phyloP scores from a whole-genome alignment of 2,329 filamentous ascomycete genomes.

The Hypoxylon sp. region DNA sequence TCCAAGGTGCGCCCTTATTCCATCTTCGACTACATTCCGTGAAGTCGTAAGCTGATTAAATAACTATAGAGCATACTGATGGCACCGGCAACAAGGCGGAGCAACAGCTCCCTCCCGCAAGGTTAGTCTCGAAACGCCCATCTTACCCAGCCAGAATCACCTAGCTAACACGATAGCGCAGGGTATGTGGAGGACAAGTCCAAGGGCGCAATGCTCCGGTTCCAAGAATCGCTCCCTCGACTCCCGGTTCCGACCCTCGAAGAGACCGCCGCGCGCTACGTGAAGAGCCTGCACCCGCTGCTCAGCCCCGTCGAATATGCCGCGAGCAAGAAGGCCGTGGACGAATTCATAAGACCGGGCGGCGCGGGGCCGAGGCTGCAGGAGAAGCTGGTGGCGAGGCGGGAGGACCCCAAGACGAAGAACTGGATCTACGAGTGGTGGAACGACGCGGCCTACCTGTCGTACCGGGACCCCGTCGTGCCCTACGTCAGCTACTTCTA shows the following conservation, averaged over 20 bases:
- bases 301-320: slow-evolving; percentile 76
- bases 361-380: slow-evolving; percentile 86
- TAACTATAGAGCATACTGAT: slow-evolving; percentile 56
- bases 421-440: slow-evolving; percentile 99
- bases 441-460: slow-evolving; percentile 94
- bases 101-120: slow-evolving; percentile 68
- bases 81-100: slow-evolving; percentile 65
- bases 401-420: slow-evolving; percentile 82
- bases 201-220: slow-evolving; percentile 85
- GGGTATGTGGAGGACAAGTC: slow-evolving; percentile 84
- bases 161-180: slow-evolving; percentile 50
- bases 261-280: slow-evolving; percentile 82
- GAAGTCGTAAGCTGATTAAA: slow-evolving; percentile 31
- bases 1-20: slow-evolving; percentile 41
- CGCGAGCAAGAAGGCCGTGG: slow-evolving; percentile 82
- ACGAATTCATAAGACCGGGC: slow-evolving; percentile 89
- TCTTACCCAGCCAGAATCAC: neutral
- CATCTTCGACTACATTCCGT: slow-evolving; percentile 2
- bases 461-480: slow-evolving; percentile 93
- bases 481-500: slow-evolving; percentile 99
- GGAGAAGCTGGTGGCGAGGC: slow-evolving; percentile 83
- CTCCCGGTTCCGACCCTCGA: slow-evolving; percentile 85
- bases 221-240: slow-evolving; percentile 84
- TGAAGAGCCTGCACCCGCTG: slow-evolving; percentile 82
- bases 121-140: slow-evolving; percentile 51